phyloP scores from a whole-genome alignment of 208 protist species.

The Crithidia thermophila region DNA sequence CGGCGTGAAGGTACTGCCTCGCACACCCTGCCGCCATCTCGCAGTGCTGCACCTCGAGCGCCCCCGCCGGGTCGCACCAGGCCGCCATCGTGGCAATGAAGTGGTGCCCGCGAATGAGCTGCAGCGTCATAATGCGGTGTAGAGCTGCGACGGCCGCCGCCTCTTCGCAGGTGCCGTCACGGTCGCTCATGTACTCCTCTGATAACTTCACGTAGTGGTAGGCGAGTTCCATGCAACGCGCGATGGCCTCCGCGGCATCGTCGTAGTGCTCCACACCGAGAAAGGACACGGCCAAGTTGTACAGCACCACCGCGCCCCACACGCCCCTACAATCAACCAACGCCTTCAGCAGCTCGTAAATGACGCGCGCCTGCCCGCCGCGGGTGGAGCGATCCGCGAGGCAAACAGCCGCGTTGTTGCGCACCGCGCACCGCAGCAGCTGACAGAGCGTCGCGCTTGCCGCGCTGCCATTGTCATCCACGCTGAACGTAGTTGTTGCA shows the following conservation, averaged over 20 bases:
- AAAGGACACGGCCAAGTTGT: conserved; percentile 78
- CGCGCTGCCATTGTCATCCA: not conserved
- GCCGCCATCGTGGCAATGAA: conserved; percentile 71
- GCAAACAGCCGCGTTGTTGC: conserved; percentile 28
- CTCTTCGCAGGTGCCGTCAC: not conserved
- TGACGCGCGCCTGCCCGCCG: conserved; percentile 17
- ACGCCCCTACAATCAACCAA: conserved; percentile 44
- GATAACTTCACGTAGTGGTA: conserved; percentile 40
- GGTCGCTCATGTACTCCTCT: not conserved
- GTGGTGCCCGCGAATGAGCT: conserved; percentile 73
- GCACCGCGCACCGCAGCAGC: conserved; percentile 26
- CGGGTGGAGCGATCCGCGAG: conserved; percentile 18
- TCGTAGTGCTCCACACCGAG: conserved; percentile 59
- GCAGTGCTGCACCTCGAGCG: conserved; percentile 67
- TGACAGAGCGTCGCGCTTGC: not conserved
- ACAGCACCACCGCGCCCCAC: conserved; percentile 61
- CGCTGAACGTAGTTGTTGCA: too few species aligned
- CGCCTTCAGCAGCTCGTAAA: conserved; percentile 48
- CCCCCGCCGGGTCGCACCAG: conserved; percentile 53
- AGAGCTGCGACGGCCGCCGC: conserved; percentile 8
- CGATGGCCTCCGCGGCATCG: conserved; percentile 67
- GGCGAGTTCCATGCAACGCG: conserved; percentile 74
- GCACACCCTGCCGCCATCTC: conserved; percentile 79
- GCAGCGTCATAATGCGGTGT: conserved; percentile 35
- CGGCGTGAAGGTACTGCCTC: conserved; percentile 38